phyloP scores from a whole-genome alignment of 2,329 filamentous ascomycete genomes.

The Talaromyces marneffei region DNA sequence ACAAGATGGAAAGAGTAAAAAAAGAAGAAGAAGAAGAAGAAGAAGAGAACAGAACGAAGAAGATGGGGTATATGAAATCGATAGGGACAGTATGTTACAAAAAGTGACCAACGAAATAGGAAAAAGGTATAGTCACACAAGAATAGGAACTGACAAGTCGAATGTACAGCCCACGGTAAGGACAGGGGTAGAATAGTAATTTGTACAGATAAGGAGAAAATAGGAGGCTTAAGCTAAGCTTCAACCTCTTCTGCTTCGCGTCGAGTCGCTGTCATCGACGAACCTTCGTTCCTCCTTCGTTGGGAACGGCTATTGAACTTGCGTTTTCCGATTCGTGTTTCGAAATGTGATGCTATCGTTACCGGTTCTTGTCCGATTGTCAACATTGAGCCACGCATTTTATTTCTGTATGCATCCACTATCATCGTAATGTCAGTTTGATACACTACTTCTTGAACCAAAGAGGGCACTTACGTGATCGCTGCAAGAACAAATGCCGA shows the following conservation, averaged over 20 bases:
- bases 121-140: slow-evolving; percentile 1
- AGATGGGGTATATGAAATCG: slow-evolving; percentile 8
- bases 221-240: slow-evolving; percentile 14
- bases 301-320: slow-evolving; percentile 54
- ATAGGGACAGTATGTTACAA: slow-evolving; percentile 15
- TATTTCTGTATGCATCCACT: slow-evolving; percentile 94
- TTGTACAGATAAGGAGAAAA: neutral
- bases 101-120: neutral
- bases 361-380: slow-evolving; percentile 68
- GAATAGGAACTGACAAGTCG: neutral
- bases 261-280: slow-evolving; percentile 22
- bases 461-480: slow-evolving; percentile 65
- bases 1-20: neutral
- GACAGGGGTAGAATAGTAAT: slow-evolving; percentile 4
- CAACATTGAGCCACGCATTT: slow-evolving; percentile 78
- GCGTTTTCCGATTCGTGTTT: slow-evolving; percentile 81
- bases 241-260: slow-evolving; percentile 36
- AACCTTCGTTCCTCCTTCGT: slow-evolving; percentile 14
- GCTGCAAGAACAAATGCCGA: slow-evolving; percentile 79
- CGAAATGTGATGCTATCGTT: slow-evolving; percentile 74
- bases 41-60: neutral
- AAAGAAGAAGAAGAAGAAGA: slow-evolving; percentile 14
- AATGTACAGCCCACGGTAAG: neutral
- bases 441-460: neutral
- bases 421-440: neutral